Percentiles rank a stretch among this genome's conserved stretches.
phyloP scores from a whole-genome alignment of 768 basidiomycete genomes.

The Suillus sp. region DNA sequence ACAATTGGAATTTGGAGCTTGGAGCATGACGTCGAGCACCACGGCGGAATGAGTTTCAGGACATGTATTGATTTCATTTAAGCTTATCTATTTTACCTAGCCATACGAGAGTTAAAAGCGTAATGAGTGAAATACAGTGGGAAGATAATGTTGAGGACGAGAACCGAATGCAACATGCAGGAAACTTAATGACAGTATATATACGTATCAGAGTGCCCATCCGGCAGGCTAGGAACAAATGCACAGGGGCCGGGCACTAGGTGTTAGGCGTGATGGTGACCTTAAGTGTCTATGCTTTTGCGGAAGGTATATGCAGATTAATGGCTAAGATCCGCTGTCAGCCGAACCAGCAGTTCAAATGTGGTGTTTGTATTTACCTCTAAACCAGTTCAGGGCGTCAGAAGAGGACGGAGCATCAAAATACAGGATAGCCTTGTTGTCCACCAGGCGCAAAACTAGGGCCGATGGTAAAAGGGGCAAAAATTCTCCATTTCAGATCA shows the following conservation, averaged over 20 bases:
- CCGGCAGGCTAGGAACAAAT: constrained; percentile 15
- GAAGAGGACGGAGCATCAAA: constrained; percentile 85
- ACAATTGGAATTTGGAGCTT: neutral
- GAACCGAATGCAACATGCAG: constrained; percentile 31
- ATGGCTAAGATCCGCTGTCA: constrained; percentile 55
- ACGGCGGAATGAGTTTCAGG: neutral
- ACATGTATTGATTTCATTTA: constrained; percentile 17
- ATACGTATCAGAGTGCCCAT: constrained; percentile 31
- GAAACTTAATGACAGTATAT: constrained; percentile 40
- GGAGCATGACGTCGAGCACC: neutral
- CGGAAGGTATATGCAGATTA: constrained; percentile 85
- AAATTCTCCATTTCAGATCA: neutral
- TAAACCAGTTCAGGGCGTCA: constrained; percentile 87
- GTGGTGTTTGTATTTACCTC: constrained; percentile 54
- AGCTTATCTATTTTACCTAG: constrained; percentile 30
- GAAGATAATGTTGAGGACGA: constrained; percentile 27
- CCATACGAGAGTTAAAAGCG: constrained; percentile 16
- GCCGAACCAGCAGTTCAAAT: neutral
- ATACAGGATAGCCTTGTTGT: constrained; percentile 90
- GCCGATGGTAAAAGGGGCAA: constrained; percentile 11
- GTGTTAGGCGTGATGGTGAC: constrained; percentile 10
- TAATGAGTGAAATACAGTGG: constrained; percentile 30
- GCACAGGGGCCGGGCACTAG: neutral
- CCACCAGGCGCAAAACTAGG: constrained; percentile 81
- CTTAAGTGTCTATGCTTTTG: constrained; percentile 58